Conservation (phyloP, 148 eudicot species). For the Nyssa sinensis region DNA sequence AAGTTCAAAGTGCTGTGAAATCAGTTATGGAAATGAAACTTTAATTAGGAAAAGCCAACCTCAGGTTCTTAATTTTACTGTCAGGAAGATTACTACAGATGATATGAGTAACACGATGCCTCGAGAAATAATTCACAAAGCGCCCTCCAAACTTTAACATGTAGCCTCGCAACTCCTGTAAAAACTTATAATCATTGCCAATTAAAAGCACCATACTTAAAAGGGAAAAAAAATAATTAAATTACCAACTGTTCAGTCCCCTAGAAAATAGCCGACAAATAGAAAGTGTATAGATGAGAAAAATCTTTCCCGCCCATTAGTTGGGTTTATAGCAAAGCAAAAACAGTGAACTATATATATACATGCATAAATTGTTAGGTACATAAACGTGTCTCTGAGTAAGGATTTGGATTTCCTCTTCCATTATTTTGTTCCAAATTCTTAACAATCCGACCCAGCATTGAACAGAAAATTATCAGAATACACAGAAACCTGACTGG, state of each 20-base stretch:
- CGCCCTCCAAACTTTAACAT: conserved; percentile 92
- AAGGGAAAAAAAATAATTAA: neutral
- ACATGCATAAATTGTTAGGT: neutral
- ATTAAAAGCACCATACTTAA: neutral
- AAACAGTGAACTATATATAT: neutral
- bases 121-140: conserved; percentile 93
- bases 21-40: neutral
- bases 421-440: neutral
- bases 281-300: neutral
- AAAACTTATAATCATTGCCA: conserved; percentile 1
- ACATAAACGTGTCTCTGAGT: neutral
- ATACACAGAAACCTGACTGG: conserved; percentile 67
- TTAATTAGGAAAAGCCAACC: conserved; percentile 33
- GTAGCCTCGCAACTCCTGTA: conserved; percentile 75
- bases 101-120: conserved; percentile 79
- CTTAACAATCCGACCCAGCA: neutral
- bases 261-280: neutral
- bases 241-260: neutral
- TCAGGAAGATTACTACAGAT: conserved; percentile 94
- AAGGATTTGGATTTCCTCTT: neutral
- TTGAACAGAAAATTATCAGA: neutral
- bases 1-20: neutral
- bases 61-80: conserved; percentile 83
- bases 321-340: neutral
- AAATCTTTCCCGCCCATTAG: neutral